Percentiles rank a stretch among this genome's conserved stretches.
Conservation (phyloP, 306 rosid species). For the Begonia loranthoides region DNA sequence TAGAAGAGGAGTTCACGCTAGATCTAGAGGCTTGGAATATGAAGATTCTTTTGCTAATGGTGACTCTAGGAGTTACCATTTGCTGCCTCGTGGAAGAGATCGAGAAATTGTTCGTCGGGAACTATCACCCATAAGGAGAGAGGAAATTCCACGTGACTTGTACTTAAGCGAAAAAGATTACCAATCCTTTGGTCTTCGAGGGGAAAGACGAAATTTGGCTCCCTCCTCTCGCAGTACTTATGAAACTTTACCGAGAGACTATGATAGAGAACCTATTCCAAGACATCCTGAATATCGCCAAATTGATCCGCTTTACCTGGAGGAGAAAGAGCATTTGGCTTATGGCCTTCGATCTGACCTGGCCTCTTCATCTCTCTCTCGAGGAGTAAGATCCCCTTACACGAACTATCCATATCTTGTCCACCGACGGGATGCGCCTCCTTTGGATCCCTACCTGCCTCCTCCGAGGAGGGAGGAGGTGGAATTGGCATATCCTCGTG, state of each 20-base stretch:
- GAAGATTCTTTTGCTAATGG: conserved; percentile 19
- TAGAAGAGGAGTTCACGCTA: conserved; percentile 18
- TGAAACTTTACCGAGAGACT: conserved; percentile 24
- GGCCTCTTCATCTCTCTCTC: conserved; percentile 7
- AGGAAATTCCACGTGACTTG: conserved; percentile 35
- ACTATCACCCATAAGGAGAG: conserved; percentile 19
- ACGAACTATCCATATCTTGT: conserved; percentile 26
- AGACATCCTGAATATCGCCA: conserved; percentile 15
- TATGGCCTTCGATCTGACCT: conserved; percentile 28
- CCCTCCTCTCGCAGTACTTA: too few relatives aligned
- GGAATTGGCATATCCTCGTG: conserved; percentile 17
- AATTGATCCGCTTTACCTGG: conserved; percentile 31
- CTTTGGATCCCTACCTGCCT: conserved; percentile 29
- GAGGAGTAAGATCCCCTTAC: conserved; percentile 10
- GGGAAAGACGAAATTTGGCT: too few relatives aligned
- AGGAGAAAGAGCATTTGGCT: conserved; percentile 24
- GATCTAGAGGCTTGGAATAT: conserved; percentile 15
- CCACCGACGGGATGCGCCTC: conserved; percentile 21
- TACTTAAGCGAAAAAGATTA: conserved; percentile 47
- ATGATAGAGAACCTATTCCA: conserved; percentile 30
- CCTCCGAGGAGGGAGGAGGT: conserved; percentile 34
- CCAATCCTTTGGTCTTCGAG: conserved; percentile 44
- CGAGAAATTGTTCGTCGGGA: conserved; percentile 11
- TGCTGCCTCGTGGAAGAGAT: conserved; percentile 33
- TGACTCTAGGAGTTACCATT: conserved; percentile 18